Evolutionary conservation across 2,329 filamentous ascomycete genomes (phyloP), one percentile per base, ranked within the genome.

Genomic region (Fusarium brachygibbosum): DNA sequence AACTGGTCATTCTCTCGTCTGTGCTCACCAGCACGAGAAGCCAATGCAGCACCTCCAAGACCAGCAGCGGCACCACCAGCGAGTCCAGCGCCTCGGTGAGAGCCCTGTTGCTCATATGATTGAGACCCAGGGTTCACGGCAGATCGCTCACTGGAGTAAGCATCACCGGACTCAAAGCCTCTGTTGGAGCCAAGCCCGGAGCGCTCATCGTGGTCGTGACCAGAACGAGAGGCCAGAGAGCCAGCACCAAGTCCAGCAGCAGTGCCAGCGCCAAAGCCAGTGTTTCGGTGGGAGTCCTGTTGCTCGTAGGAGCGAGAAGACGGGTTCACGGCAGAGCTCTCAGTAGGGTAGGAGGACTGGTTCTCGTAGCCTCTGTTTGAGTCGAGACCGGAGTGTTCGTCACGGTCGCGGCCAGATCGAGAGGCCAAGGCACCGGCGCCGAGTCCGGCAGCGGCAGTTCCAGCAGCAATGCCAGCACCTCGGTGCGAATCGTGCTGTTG

Each of bases 21-120:
- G 37, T 51, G 35, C 16, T 45, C 3, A 17, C 41, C 11, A 13
- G 38, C 34, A 5, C 52, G 66, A 2, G 58, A 70, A 2, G 58
- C 63, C 2, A 70, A 42, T 2, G 53, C 63, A 2, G 53, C 68
- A 7, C 56, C 69, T 0, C 69, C 63, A 3, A 71, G 28, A 7
- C 69, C 69, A 0, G 63, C 59, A 8, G 58, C 68, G 13, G 65
- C 31, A 10, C 58, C 66, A 1, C 56, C 19, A 5, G 51, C 57
- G 1, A 64, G 32, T 6, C 44, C 52, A 21, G 29, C 23, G 3
- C 53, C 46, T 17, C n/a, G 38, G 12, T 42, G 29, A 10, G 37
- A 35, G n/a, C 37, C 37, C 4, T 13, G 21, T 12, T 54, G 38
- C 31, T 48, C 40, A 16, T 38, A 38, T 5, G 23, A 13, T 14